These are phyloP conservation scores for Diaporthe vexans DNA, from an alignment of 2,329 filamentous ascomycete genomes.

Conservation along the genomic window DNA sequence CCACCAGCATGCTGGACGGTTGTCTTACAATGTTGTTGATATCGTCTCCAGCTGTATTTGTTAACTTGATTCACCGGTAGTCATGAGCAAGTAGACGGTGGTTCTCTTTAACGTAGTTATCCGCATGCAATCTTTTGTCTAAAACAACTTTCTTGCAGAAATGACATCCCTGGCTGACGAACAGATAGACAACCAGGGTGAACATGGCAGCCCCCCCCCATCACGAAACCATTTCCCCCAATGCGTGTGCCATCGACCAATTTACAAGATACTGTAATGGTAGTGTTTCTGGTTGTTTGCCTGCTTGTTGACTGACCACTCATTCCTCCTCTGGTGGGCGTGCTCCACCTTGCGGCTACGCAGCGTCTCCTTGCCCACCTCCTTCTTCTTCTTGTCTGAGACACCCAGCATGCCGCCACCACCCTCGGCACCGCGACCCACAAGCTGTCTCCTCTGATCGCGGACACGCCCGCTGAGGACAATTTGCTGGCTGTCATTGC, in stretches of 20 bases:
- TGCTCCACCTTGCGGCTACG: slow-evolving; percentile 76
- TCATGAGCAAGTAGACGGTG: neutral
- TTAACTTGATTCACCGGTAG: neutral
- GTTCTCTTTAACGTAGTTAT: neutral
- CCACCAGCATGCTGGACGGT: neutral
- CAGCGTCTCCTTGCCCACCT: slow-evolving; percentile 76
- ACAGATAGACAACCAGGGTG: neutral
- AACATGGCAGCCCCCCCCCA: neutral
- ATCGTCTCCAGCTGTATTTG: neutral
- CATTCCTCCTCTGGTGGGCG: slow-evolving; percentile 72
- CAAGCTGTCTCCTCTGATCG: slow-evolving; percentile 66
- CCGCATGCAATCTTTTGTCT: neutral
- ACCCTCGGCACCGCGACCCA: slow-evolving; percentile 76
- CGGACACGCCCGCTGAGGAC: slow-evolving; percentile 50
- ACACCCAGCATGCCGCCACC: slow-evolving; percentile 83
- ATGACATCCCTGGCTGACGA: neutral
- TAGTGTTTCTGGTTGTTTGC: slow-evolving; percentile 80
- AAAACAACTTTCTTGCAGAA: neutral
- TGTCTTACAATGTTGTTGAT: neutral
- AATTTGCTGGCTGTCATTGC: slow-evolving; percentile 49
- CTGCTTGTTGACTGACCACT: slow-evolving; percentile 79
- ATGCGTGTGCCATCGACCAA: slow-evolving; percentile 45
- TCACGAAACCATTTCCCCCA: neutral
- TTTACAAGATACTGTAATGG: slow-evolving; percentile 62
- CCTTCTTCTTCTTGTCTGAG: slow-evolving; percentile 79